Conservation (phyloP, 192 early-diverging fungal species). For the Oehlia diaphana region DNA sequence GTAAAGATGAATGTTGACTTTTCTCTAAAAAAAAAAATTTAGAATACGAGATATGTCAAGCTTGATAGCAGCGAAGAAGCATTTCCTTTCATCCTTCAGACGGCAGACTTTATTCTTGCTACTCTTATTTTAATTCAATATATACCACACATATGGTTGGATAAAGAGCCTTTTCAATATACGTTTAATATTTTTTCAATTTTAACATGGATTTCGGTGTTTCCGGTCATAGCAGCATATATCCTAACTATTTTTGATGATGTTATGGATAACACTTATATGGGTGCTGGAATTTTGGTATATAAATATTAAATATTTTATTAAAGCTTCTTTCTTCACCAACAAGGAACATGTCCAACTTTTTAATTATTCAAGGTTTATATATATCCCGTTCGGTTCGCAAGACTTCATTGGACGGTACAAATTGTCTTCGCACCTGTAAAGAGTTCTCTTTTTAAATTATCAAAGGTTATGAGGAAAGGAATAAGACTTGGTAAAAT, state of each 20-base stretch:
- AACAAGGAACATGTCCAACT: neutral
- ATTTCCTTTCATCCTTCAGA: constrained; percentile 49
- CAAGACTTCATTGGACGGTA: constrained; percentile 63
- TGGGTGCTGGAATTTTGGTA: constrained; percentile 52
- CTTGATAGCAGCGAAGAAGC: constrained; percentile 32
- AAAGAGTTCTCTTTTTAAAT: constrained; percentile 58
- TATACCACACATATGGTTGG: constrained; percentile 60
- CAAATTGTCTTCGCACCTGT: constrained; percentile 61
- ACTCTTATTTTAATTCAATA: constrained; percentile 55
- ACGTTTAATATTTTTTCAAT: constrained; percentile 52
- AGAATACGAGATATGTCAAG: constrained; percentile 52
- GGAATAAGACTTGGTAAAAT: constrained; percentile 49
- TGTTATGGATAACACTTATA: constrained; percentile 48
- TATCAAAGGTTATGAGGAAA: constrained; percentile 63
- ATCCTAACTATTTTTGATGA: constrained; percentile 42
- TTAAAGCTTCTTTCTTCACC: constrained; percentile 25
- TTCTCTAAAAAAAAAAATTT: constrained; percentile 14
- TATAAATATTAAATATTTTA: neutral
- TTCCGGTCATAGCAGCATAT: constrained; percentile 53
- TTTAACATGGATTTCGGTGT: constrained; percentile 55
- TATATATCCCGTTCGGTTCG: constrained; percentile 66
- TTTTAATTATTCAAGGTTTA: constrained; percentile 35
- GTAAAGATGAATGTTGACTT: neutral
- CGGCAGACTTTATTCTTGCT: constrained; percentile 48
- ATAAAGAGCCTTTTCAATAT: constrained; percentile 52